Evolutionary conservation across 768 basidiomycete genomes (phyloP), one percentile per base, ranked within the genome.

Genomic region (Trametes elegans): DNA sequence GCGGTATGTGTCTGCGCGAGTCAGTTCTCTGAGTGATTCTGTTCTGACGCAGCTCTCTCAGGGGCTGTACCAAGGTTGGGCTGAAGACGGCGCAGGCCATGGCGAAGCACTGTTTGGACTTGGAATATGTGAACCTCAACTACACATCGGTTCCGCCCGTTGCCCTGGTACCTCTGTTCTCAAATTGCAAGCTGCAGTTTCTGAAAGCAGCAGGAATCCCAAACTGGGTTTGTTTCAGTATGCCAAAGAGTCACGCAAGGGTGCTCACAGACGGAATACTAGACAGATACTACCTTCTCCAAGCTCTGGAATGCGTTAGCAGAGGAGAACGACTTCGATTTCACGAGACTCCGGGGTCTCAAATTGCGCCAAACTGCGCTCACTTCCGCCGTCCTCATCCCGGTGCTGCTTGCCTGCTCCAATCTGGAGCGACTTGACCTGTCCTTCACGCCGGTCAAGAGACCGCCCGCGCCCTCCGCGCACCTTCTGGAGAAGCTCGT

Each of bases 141-240:
- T 82, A 82, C 55, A 89, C 87, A 2, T 73, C 79, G 3, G 76
- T 77, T 5, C 68, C 79, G 1, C 80, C 85, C 0, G 53, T 59
- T 1, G 77, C 80, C 14, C 64, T 88, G 7, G 70, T 73, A 1
- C 69, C 74, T 8, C 60, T 85, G 16, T 65, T 84, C 0, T 62
- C 68, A 4, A 68, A 64, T 42, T 76, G 78, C 54, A 59, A 62
- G 19, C 57, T 88, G 16, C 74, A 82, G 60, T 77, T 81, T 0
- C 64, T 88, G 36, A 88, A 88, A 63, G 66, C 84, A 5, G 83
- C 86, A 3, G 83, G 82, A 5, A 76, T 87, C 49, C 67, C 73
- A 11, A 84, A 76, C 61, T 84, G 85, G 81, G 87, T 79, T 49
- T 63, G 77, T 69, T 23, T 28, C 32, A 27, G 9, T 8, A 7